These are phyloP conservation scores for Symbiodinium pilosum DNA, from an alignment of 73 alveolate species.

Conservation along the genomic window DNA sequence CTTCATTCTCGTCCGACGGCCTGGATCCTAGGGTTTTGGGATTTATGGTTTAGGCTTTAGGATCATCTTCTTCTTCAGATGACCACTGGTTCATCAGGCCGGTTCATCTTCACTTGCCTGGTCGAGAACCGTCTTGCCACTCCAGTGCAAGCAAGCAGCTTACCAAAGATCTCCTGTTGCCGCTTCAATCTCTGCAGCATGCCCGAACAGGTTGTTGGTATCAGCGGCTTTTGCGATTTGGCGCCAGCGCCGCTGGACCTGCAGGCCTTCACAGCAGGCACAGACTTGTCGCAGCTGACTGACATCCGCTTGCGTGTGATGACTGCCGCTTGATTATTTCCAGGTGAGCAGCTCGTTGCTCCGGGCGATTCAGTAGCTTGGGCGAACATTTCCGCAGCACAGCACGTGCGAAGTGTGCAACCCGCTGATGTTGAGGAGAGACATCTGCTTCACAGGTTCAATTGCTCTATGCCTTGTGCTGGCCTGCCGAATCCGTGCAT, in stretches of 20 bases:
- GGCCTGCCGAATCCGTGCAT: background rate
- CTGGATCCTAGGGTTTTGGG: background rate
- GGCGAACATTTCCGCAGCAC: too few species aligned
- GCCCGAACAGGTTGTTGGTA: background rate
- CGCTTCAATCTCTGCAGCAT: background rate
- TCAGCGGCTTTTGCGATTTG: background rate
- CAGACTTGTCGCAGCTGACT: background rate
- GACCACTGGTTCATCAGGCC: background rate
- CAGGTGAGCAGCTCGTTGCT: background rate
- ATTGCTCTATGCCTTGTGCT: background rate
- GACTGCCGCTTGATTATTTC: background rate
- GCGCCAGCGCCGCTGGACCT: background rate
- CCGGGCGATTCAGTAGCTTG: background rate
- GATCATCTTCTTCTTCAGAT: background rate
- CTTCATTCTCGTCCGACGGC: background rate
- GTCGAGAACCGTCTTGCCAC: background rate
- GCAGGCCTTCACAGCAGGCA: background rate
- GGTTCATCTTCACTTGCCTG: background rate
- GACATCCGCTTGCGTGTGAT: too few species aligned
- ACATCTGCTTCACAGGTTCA: too few species aligned
- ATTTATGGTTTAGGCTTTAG: background rate
- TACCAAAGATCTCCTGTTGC: background rate
- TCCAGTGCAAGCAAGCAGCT: background rate
- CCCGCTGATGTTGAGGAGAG: too few species aligned
- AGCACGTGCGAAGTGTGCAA: too few species aligned